Evolutionary conservation across 495 filamentous ascomycete species (phyloP), one percentile per base, ranked within the genome.

Genomic region (Daldinia vernicosa): DNA sequence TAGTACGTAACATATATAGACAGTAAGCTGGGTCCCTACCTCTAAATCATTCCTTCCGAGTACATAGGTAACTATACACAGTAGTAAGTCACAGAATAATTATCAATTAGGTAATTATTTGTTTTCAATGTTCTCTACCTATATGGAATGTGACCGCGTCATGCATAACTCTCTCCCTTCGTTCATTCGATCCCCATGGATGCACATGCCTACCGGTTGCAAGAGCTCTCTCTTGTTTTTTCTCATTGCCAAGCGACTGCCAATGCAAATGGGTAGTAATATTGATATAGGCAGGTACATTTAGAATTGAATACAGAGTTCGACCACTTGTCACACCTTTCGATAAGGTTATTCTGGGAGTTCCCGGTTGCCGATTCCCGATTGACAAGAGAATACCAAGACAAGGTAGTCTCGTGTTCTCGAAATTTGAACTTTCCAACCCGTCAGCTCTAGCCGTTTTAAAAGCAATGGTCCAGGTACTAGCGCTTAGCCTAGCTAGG

Each of bases 361-460:
- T 66, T 30, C 14, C 63, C 43, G 39, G 45, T 28, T 60, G 67
- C 43, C 67, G 60, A 53, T 59, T 57, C 32, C 66, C 66, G 59
- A 69, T 53, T 47, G 47, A 60, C 55, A 43, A 59, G 51, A 70
- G 22, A 54, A 56, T 61, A 62, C 67, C 67, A 70, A 70, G 67
- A 15, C 35, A 24, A 12, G 15, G 24, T 27, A 28, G 32, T n/a
- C 61, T 70, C 67, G 67, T 70, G 56, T 70, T 70, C 61, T 70
- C n/a, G 67, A 70, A 56, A 66, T 70, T 70, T 51, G 59, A 63
- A 60, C 43, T 32, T 60, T 45, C 1, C 19, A 28, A 22, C 6
- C 12, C 40, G 45, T 28, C 14, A 30, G 47, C 30, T 40, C 45
- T 63, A 45, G 30, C 35, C 22, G 51, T 54, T 40, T 35, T 37